phyloP scores from a whole-genome alignment of 805 yeast genomes.

The Candida ponderosae region DNA sequence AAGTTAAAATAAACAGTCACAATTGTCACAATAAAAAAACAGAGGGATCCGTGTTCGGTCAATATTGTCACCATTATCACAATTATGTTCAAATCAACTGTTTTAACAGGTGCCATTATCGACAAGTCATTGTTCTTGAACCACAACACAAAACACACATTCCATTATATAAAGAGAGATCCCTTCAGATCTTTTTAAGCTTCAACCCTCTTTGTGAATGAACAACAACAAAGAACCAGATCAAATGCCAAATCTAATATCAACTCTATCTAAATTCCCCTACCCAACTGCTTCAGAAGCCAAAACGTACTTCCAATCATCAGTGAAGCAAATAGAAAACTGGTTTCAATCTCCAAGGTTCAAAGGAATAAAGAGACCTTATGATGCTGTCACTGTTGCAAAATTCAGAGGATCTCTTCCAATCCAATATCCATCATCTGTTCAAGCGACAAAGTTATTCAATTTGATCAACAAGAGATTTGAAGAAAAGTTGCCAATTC shows the following conservation, averaged over 20 bases:
- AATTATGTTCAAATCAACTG: too few relatives aligned
- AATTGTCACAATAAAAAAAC: too few relatives aligned
- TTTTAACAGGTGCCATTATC: too few relatives aligned
- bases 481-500: conserved; percentile 36
- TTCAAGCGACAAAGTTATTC: conserved; percentile 47
- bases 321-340: conserved; percentile 28
- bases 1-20: too few relatives aligned
- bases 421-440: conserved; percentile 35
- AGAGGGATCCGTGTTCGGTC: too few relatives aligned
- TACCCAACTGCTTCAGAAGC: conserved; percentile 13
- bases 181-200: too few relatives aligned
- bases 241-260: background rate
- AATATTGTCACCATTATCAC: too few relatives aligned
- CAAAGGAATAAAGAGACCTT: conserved; percentile 40
- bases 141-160: too few relatives aligned
- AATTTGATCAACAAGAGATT: conserved; percentile 33
- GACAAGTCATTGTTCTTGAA: too few relatives aligned
- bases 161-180: too few relatives aligned
- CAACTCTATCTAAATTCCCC: conserved; percentile 13
- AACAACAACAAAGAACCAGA: too few relatives aligned
- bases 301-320: conserved; percentile 12
- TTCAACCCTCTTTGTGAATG: too few relatives aligned
- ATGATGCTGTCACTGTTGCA: conserved; percentile 44
- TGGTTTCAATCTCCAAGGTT: conserved; percentile 48
- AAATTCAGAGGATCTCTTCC: conserved; percentile 43